Percentiles rank a stretch among this genome's conserved stretches.
phyloP scores from a whole-genome alignment of 257 asterid species.

The Solanum rostratum region DNA sequence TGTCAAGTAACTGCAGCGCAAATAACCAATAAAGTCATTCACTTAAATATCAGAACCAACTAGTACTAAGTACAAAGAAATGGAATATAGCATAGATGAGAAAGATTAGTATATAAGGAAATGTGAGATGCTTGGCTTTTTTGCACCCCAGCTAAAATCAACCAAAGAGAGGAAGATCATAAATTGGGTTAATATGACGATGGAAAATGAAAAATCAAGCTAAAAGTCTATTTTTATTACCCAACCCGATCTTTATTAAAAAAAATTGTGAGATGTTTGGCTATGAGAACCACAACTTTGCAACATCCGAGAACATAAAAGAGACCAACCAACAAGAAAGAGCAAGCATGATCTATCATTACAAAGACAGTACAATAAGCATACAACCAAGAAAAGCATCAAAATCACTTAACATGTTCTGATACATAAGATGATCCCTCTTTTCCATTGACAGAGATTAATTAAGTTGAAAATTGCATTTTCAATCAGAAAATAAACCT shows the following conservation, averaged over 20 bases:
- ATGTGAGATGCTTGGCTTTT: not conserved
- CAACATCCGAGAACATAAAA: not conserved
- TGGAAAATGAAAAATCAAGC: not conserved
- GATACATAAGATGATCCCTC: not conserved
- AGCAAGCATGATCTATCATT: not conserved
- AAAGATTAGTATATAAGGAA: not conserved
- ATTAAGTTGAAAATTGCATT: not conserved
- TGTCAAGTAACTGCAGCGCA: constrained; percentile 52
- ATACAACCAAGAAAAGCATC: not conserved
- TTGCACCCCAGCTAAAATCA: not conserved
- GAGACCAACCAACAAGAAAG: not conserved
- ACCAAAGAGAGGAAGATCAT: not conserved
- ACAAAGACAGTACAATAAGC: not conserved
- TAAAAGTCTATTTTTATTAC: not conserved
- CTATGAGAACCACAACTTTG: not conserved
- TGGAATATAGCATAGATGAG: not conserved
- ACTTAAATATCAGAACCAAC: not conserved
- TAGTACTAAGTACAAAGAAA: not conserved
- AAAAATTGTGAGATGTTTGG: not conserved
- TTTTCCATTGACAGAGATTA: not conserved
- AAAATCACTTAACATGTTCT: not conserved
- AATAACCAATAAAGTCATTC: not conserved
- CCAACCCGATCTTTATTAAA: not conserved
- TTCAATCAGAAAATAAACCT: not conserved
- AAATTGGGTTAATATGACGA: not conserved